Evolutionary conservation across 2,329 filamentous ascomycete genomes (phyloP).

Genomic region (Aquanectria penicillioides): DNA sequence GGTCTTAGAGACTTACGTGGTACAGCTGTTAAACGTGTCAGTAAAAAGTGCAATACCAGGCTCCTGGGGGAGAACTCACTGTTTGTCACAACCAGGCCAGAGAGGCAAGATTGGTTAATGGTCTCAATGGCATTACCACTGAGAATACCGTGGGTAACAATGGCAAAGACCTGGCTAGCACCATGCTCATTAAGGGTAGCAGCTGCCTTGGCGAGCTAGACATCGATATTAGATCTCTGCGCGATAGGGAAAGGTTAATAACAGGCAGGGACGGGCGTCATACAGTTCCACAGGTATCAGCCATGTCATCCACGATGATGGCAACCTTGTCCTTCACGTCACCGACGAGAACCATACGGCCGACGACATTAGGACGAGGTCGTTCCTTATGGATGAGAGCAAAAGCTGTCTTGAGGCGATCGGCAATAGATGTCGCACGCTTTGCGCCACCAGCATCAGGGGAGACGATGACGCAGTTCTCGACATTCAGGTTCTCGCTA

Average conservation of each 20-base stretch:
- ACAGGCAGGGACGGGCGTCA: conserved; percentile 9
- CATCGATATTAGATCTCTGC: conserved; percentile 16
- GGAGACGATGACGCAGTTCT: conserved; percentile 92
- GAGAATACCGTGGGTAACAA: conserved; percentile 94
- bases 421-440: conserved; percentile 91
- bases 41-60: conserved; percentile 18
- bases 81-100: conserved; percentile 88
- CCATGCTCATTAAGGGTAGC: conserved; percentile 88
- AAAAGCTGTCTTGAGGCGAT: conserved; percentile 89
- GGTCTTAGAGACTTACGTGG: conserved; percentile 39
- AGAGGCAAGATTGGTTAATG: conserved; percentile 80
- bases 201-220: conserved; percentile 78
- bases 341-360: conserved; percentile 92
- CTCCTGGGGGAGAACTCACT: conserved; percentile 55
- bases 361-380: conserved; percentile 85
- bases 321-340: conserved; percentile 91
- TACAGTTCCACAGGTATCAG: conserved; percentile 88
- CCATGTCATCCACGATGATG: conserved; percentile 98
- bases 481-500: conserved; percentile 80
- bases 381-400: conserved; percentile 98
- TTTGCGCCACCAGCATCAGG: conserved; percentile 96
- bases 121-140: conserved; percentile 89
- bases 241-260: background rate
- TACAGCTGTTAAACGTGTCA: conserved; percentile 47
- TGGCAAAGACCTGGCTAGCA: conserved; percentile 88